Base-by-base conservation (phyloP, 2,329 filamentous ascomycete species). In the Lojkania enalia region DNA sequence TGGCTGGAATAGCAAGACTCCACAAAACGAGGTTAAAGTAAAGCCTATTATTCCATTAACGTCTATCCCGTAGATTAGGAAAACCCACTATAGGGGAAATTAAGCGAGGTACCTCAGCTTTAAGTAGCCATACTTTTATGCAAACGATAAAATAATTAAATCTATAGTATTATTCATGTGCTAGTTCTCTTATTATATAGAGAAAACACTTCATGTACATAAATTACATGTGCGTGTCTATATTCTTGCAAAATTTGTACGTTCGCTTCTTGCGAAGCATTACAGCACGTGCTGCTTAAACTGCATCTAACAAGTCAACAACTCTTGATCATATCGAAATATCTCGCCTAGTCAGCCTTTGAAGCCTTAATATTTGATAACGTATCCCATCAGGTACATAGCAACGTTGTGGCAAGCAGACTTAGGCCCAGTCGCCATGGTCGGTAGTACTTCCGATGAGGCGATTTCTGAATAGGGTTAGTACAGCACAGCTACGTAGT, bases 61-160 rank as follows among this genome's bases (percentile, higher is more conserved):
- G 37, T 46, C 27, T 41, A 41, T 44, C 42, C 42, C 36, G 36
- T 39, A 39, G 36, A 6, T 25, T 7, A 5, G 36, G 21, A 39
- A 39, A 39, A 39, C 36, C 36, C 21, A 27, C 42, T 29, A 33
- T 38, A 35, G 11, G 18, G 42, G 20, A 44, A 44, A 44, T 44
- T 44, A 44, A 44, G 42, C 35, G 42, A 44, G 42, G 42, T 44
- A 44, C 42, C 25, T 44, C 35, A 38, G 20, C 42, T 44, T 32
- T 18, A 44, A 39, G 18, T 39, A 20, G 12, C 15, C 35, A 44
- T 20, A 39, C 2, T 32, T 39, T 2, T 5, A 38, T 25, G 20
- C 33, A 33, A 31, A 31, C 15, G 27, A 15, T 31, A 18, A 21
- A 39, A 44, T 44, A 39, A 44, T 38, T 27, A 21, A 44, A 3